A percentile compares a stretch with the other conserved stretches of the same genome.
Evolutionary conservation across 257 asterid genomes (phyloP).

Genomic region (Paulownia fortunei): DNA sequence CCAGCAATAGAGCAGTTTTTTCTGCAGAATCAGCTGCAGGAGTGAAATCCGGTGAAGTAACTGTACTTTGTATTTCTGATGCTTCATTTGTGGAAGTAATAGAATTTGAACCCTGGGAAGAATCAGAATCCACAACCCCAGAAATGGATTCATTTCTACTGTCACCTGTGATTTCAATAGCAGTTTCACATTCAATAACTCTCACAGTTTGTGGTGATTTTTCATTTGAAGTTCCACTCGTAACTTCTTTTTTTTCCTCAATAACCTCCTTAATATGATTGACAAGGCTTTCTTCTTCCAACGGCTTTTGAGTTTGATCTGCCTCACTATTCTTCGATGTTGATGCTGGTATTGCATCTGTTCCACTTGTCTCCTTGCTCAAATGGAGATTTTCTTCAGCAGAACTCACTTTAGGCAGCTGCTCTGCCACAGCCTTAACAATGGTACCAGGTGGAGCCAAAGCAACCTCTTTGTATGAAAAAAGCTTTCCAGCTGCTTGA

Average conservation of each 20-base stretch:
- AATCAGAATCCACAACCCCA: slow-evolving; percentile 36
- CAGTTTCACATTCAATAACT: slow-evolving; percentile 18
- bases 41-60: slow-evolving; percentile 29
- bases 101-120: slow-evolving; percentile 21
- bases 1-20: slow-evolving; percentile 27
- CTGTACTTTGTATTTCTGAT: slow-evolving; percentile 21
- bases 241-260: slow-evolving; percentile 30
- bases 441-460: slow-evolving; percentile 69
- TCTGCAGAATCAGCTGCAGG: slow-evolving; percentile 14
- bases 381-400: slow-evolving; percentile 27
- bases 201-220: slow-evolving; percentile 23
- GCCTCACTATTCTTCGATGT: slow-evolving; percentile 23
- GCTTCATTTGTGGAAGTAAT: slow-evolving; percentile 2
- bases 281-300: slow-evolving; percentile 39
- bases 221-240: slow-evolving; percentile 28
- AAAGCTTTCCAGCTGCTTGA: slow-evolving; percentile 65
- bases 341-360: slow-evolving; percentile 18
- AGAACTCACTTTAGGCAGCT: slow-evolving; percentile 44
- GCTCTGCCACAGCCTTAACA: slow-evolving; percentile 58
- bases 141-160: slow-evolving; percentile 5
- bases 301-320: slow-evolving; percentile 30
- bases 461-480: slow-evolving; percentile 80
- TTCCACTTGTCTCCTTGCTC: slow-evolving; percentile 31
- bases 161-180: slow-evolving; percentile 26
- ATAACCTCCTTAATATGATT: slow-evolving; percentile 19